A percentile compares a stretch with the other conserved stretches of the same genome.
phyloP scores from a whole-genome alignment of 1,139 yeast species.

The Yamadazyma membranifaciens region DNA sequence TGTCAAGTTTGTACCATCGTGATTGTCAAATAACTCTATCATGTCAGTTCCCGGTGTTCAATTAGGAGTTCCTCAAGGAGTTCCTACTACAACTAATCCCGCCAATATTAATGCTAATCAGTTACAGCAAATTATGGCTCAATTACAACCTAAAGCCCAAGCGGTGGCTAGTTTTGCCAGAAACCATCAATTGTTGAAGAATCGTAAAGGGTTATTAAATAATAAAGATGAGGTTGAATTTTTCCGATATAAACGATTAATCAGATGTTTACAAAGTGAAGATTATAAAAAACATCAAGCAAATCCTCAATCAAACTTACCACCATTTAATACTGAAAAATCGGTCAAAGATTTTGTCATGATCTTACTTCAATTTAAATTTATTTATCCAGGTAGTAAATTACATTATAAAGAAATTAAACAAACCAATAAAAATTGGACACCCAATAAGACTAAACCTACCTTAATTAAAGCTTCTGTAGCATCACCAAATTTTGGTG shows the following conservation, averaged over 20 bases:
- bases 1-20: background rate
- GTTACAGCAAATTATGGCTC: slow-evolving; percentile 13
- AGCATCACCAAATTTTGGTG: slow-evolving; percentile 55
- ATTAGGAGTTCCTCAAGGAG: slow-evolving; percentile 16
- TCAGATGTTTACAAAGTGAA: slow-evolving; percentile 72
- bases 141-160: slow-evolving; percentile 23
- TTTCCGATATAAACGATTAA: slow-evolving; percentile 81
- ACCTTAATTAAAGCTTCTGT: slow-evolving; percentile 47
- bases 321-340: slow-evolving; percentile 49
- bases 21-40: background rate
- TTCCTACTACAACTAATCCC: slow-evolving; percentile 3
- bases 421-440: slow-evolving; percentile 54
- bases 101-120: slow-evolving; percentile 8
- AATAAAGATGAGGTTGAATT: slow-evolving; percentile 70
- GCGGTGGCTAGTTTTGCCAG: slow-evolving; percentile 73
- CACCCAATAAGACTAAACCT: slow-evolving; percentile 75
- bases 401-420: slow-evolving; percentile 72
- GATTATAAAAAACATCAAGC: slow-evolving; percentile 62
- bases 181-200: slow-evolving; percentile 63
- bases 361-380: slow-evolving; percentile 66
- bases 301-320: slow-evolving; percentile 55
- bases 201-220: slow-evolving; percentile 74
- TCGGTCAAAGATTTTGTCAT: slow-evolving; percentile 67
- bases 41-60: slow-evolving; percentile 19
- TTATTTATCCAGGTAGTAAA: slow-evolving; percentile 73